Evolutionary conservation across 352 stramenopile species (phyloP).

Genomic region (Phytophthora brassicae): DNA sequence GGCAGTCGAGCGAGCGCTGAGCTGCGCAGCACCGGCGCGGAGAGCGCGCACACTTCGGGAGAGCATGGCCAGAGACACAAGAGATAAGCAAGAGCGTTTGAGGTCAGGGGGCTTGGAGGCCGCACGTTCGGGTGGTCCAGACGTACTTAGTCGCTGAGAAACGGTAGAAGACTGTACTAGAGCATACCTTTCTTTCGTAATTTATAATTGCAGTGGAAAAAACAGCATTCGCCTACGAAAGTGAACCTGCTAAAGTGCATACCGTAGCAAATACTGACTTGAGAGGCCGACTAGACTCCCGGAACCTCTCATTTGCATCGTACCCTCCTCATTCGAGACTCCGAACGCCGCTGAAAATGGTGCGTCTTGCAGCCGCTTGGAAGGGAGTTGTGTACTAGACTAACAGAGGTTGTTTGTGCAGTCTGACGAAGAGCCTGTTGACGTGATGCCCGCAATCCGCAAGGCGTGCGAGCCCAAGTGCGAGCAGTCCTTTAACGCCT

Average conservation of each 20-base stretch:
- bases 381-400: not conserved
- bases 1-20: slow-evolving; percentile 12
- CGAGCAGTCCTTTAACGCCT: slow-evolving; percentile 82
- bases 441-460: slow-evolving; percentile 92
- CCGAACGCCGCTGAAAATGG: slow-evolving; percentile 28
- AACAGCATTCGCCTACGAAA: too few relatives aligned
- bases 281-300: not conserved
- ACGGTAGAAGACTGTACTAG: not conserved
- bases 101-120: slow-evolving; percentile 5
- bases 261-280: not conserved
- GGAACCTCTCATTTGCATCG: slow-evolving; percentile 20
- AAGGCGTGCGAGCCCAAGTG: slow-evolving; percentile 93
- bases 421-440: slow-evolving; percentile 90
- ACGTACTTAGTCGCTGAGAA: not conserved
- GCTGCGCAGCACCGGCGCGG: slow-evolving; percentile 31
- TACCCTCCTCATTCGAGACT: slow-evolving; percentile 9
- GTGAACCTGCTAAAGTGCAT: not conserved
- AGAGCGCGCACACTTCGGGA: slow-evolving; percentile 59
- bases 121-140: slow-evolving; percentile 21
- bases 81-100: slow-evolving; percentile 23
- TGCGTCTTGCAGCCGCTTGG: slow-evolving; percentile 8
- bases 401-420: slow-evolving; percentile 12
- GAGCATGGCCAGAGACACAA: slow-evolving; percentile 46
- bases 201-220: too few relatives aligned
- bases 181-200: not conserved